Conservation (phyloP, 78 protist genomes). For the Planoprotostelium fungivorum region DNA sequence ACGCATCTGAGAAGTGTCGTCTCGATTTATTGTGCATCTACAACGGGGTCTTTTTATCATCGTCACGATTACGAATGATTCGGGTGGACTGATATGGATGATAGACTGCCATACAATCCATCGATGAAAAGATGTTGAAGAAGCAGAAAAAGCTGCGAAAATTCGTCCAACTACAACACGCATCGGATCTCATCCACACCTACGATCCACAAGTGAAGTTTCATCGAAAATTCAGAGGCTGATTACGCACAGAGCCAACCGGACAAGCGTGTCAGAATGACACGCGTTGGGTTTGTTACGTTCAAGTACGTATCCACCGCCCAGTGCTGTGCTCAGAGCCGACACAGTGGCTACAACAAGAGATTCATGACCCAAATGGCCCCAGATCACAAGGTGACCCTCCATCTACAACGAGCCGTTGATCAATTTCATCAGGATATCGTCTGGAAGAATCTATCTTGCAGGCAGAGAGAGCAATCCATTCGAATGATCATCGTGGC, state of each 20-base stretch:
- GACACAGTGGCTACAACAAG: not conserved
- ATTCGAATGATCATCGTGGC: not conserved
- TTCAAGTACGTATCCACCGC: not conserved
- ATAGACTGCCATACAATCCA: not conserved
- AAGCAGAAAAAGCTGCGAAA: not conserved
- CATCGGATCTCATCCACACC: no score
- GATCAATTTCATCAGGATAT: not conserved
- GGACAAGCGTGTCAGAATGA: not conserved
- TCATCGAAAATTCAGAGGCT: not conserved
- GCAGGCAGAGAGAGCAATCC: not conserved
- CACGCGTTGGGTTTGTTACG: not conserved
- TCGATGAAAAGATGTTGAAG: not conserved
- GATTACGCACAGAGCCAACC: no score
- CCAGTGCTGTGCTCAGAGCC: not conserved
- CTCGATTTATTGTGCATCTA: no score
- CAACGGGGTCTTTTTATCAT: no score
- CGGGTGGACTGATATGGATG: not conserved
- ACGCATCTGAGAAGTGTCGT: no score
- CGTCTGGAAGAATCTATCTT: not conserved
- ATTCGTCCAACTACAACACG: no score
- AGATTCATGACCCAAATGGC: not conserved
- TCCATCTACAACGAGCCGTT: no score
- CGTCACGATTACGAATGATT: not conserved
- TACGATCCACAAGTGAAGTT: no score
- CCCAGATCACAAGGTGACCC: not conserved